Base-by-base conservation (phyloP, 1,284 basidiomycete species). In the Paramarasmius palmivorus region DNA sequence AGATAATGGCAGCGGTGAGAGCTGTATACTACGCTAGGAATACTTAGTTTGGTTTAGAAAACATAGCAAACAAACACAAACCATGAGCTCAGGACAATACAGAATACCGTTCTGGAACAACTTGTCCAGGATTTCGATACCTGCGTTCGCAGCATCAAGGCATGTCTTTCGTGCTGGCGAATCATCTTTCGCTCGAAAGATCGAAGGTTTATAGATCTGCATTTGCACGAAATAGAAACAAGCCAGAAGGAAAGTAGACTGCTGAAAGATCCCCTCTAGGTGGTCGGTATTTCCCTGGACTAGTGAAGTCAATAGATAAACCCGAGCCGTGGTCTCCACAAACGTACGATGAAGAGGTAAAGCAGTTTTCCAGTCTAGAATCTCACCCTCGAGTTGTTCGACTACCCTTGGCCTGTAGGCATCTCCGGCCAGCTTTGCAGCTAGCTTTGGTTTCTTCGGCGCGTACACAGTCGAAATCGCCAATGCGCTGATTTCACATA, bases 331-430 rank as follows among this genome's bases (percentile, higher is more conserved):
- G n/a, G n/a, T 15, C 2, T 20, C 8, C 14, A 26, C 3, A 50
- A 50, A 50, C 50, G 17, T 45, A 52, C 50, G 36, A 26, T 52
- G 41, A 8, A n/a, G 5, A 34, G 50, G 50, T 35, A 52, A 42
- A 0, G 26, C 20, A 32, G 40, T 32, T 20, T 42, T 42, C 39
- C 40, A 42, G 22, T 52, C 36, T 12, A 23, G 35, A 9, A 52
- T 32, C 29, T 26, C 39, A 1, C 23, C 35, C 25, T 52, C 41
- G 14, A 52, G 19, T 19, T 40, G 17, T 19, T 40, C 7, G 2
- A 44, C 40, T 8, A 40, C 19, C n/a, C 19, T 44, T n/a, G 29
- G 25, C 19, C 14, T 29, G 38, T 40, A 52, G 8, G 19, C 23
- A 15, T 52, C 35, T 15, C 40, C 40, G 0, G 42, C 39, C 17